Evolutionary conservation across 345 rosid species (phyloP), one percentile per base, ranked within the genome.

Genomic region (Zanthoxylum bungeanum): DNA sequence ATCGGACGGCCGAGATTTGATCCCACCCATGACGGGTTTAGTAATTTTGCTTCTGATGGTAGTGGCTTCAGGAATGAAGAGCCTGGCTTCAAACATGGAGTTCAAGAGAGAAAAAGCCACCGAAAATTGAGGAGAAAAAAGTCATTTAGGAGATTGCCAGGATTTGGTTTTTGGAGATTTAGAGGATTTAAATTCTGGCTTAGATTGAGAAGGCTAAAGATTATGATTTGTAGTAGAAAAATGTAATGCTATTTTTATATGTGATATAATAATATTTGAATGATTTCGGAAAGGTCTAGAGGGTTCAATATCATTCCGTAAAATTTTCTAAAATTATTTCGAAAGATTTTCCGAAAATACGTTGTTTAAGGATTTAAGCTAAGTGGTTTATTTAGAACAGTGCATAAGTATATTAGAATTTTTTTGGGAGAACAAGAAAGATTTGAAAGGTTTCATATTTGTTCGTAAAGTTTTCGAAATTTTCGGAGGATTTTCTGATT

Each of bases 131-230:
- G 51, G 44, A 75, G 85, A 72, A 86, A 83, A 71, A 83, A 56
- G 70, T 76, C 89, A 12, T 83, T 78, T 42, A 75, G 84, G 75
- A 78, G 70, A 58, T 71, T 88, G 66, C 93, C 88, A 4, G 79
- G 84, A 21, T 76, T 75, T 50, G 60, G 79, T 28, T 58, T 69
- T 0, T 75, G 79, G 80, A 74, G 82, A 70, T 71, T 66, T 27
- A 78, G 64, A 68, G 60, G 82, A 34, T 77, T 79, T 27, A 77
- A 57, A 69, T 75, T 82, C 62, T 64, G 76, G 62, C n/a, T 78
- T 44, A 79, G 83, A 73, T 36, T 81, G 62, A 81, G 71, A 79
- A 50, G 82, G 40, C 61, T 85, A 47, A 70, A 79, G 81, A 80
- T 88, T 64, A 56, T 80, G 83, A 77, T 86, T 19, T 83, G 85